Evolutionary conservation across 495 filamentous ascomycete genomes (phyloP), one percentile per base, ranked within the genome.

Genomic region (Alectoria sarmentosa): DNA sequence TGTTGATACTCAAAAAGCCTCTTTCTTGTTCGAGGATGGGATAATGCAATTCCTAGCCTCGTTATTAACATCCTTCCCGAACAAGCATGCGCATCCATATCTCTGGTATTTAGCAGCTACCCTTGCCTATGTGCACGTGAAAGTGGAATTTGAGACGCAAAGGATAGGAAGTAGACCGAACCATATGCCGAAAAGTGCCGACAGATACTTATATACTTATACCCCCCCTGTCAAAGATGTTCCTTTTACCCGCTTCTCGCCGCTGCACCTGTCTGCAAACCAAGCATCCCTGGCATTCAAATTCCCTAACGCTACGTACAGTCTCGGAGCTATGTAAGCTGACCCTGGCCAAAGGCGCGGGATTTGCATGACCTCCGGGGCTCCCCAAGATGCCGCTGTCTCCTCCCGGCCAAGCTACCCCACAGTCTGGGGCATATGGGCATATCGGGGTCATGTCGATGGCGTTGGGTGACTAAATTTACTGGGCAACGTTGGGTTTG

Each of bases 1-100:
- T 64, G 60, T 28, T 62, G 49, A 54, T 63, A 38, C 28, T 56
- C 48, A 56, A 36, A 34, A 57, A 36, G 38, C 32, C 42, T n/a
- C 13, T 57, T 32, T 11, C 32, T 41, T 63, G 38, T 54, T 34
- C 19, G 23, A 63, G 38, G 46, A 63, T 57, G 28, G 49, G 11
- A 44, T 37, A 4, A 41, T 26, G 61, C 23, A 1, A 39, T 46
- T 19, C 32, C 26, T 54, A 30, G 28, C 49, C 28, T 32, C 52
- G 15, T 34, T 34, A 32, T 55, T 14, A 54, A 30, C 49, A 19
- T 8, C 3, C 5, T 10, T 17, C 23, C 8, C n/a, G n/a, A n/a
- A n/a, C n/a, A 4, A 15, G 0, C 15, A 13, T 52, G 17, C 23
- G 23, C 13, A 52, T 28, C 8, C 37, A 11, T 11, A 38, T 11